Percentiles rank a stretch among this genome's conserved stretches.
phyloP scores from a whole-genome alignment of 2,329 filamentous ascomycete genomes.

The Emergomyces africanus region DNA sequence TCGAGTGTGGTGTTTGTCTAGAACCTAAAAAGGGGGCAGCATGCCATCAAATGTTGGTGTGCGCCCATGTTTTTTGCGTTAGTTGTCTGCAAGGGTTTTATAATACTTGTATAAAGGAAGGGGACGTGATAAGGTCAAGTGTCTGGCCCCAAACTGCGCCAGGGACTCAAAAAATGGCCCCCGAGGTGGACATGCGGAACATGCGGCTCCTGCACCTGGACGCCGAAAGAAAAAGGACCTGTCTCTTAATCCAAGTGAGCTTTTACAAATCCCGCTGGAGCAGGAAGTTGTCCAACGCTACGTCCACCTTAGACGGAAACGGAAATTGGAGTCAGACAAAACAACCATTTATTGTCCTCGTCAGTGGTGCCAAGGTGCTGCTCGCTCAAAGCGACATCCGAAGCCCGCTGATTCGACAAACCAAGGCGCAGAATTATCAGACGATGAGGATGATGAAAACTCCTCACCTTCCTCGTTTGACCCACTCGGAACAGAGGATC shows the following conservation, averaged over 20 bases:
- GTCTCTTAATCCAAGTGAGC: slow-evolving; percentile 67
- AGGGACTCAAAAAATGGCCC: slow-evolving; percentile 35
- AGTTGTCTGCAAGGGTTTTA: slow-evolving; percentile 85
- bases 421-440: slow-evolving; percentile 30
- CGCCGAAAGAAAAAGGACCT: slow-evolving; percentile 47
- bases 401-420: slow-evolving; percentile 57
- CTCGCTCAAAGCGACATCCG: slow-evolving; percentile 59
- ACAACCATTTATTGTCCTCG: slow-evolving; percentile 87
- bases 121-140: slow-evolving; percentile 64
- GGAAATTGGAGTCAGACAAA: slow-evolving; percentile 81
- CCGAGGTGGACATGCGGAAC: slow-evolving; percentile 14
- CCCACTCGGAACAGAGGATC: slow-evolving; percentile 29
- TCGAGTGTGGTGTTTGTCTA: slow-evolving; percentile 76
- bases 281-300: slow-evolving; percentile 70
- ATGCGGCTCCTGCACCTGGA: slow-evolving; percentile 14
- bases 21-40: slow-evolving; percentile 79
- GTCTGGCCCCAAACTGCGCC: slow-evolving; percentile 66
- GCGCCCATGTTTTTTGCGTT: slow-evolving; percentile 82
- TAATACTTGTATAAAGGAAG: slow-evolving; percentile 73
- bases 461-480: slow-evolving; percentile 25
- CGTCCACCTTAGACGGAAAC: slow-evolving; percentile 82
- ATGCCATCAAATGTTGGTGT: slow-evolving; percentile 73
- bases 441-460: slow-evolving; percentile 38
- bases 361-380: slow-evolving; percentile 82
- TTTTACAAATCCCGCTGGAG: slow-evolving; percentile 61